Base-by-base conservation (phyloP, 1,139 yeast species). In the Eremothecium gossypii region DNA sequence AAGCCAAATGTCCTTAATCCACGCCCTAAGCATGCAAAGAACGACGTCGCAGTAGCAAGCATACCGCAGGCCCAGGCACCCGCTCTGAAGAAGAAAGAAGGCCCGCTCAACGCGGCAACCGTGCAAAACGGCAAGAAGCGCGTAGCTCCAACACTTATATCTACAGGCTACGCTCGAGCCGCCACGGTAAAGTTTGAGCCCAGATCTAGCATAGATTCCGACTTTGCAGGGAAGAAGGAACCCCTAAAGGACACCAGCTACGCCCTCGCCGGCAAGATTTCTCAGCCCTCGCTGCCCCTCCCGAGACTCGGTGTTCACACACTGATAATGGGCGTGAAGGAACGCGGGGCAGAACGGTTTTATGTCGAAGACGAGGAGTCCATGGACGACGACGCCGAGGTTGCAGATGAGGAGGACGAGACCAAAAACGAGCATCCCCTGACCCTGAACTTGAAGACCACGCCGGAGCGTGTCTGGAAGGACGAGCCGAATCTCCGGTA, bases 101-200 rank as follows among this genome's bases (percentile, higher is more conserved):
- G 44, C 6, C 58, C 54, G 38, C 43, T 63, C n/a, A 61, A 65
- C 38, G 51, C 52, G 27, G 52, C 57, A 6, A 57, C 53, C 3
- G 46, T 57, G 4, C 58, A 53, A 30, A 63, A 82, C 35, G 97
- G 97, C 10, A 82, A 79, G 56, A 87, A 87, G 53, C 68, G 96
- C 49, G 91, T 91, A 2, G 77, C 95, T 0, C 97, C 98, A 1
- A 71, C 80, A 42, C 66, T 89, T n/a, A 73, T 89, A 1, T 75
- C 89, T 0, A 60, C 74, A 1, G 66, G 78, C 9, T 53, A 65
- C 9, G 49, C 67, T 4, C 29, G 13, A 11, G 28, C 33, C 14
- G 39, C 39, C 12, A 17, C 23, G 3, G 13, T 32, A 8, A 29
- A 10, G 2, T 34, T 17, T n/a, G 26, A 33, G 8, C 11, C 33